Base-by-base conservation (phyloP, 179 eudicot genomes). In the Nepenthes alata region DNA sequence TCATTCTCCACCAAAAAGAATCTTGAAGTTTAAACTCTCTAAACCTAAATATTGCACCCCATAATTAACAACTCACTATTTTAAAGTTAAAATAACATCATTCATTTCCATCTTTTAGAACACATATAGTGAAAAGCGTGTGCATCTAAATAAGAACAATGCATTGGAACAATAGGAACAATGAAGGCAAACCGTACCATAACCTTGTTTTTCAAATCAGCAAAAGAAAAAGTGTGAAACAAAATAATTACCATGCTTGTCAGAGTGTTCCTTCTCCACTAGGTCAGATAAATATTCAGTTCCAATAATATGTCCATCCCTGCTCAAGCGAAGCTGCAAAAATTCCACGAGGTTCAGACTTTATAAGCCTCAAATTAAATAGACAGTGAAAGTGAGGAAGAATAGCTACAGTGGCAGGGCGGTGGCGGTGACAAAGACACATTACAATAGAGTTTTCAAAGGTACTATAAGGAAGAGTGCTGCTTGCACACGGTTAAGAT, bases 201-300 rank as follows among this genome's bases (percentile, higher is more conserved):
- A 25, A 25, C 25, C 25, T 25, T 47, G 11, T 6, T 47, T 47
- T 6, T 47, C 50, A 47, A 8, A 12, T 14, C 4, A 13, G 35
- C 57, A 54, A 14, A 35, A 6, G 6, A 49, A 61, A 14, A 8
- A 44, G 38, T 16, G 39, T 35, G 9, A 67, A 72, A 36, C 53
- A 36, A 16, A 65, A 54, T 62, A 55, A 65, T 77, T 83, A 91
- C 98, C 95, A 64, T 84, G 95, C 53, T 73, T 80, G 67, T 82
- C 91, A 55, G 79, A 54, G 72, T 83, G 82, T 61, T 78, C 98
- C 78, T 85, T 89, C 73, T 93, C 98, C 70, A 93, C 98, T 64
- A 93, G 83, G 75, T 93, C 98, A 11, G 91, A 78, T 73, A 93
- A 60, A 76, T 80, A 87, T 73, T 93, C 96, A 54, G 95, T 83